Evolutionary conservation across 2,329 filamentous ascomycete genomes (phyloP).

Genomic region (Paramyrothecium roridum): DNA sequence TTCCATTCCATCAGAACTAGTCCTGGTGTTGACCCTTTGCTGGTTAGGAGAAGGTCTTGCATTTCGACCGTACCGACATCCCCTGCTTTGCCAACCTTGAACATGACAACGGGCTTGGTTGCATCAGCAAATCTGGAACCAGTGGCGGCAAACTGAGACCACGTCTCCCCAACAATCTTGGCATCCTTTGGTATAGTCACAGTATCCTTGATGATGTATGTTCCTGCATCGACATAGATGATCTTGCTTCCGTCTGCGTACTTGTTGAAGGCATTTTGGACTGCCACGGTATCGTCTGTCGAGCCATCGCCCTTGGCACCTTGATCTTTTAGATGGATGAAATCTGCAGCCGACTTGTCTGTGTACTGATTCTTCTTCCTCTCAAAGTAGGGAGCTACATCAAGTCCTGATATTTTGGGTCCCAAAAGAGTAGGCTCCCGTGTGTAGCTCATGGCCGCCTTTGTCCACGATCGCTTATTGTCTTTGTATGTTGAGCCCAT

Average conservation of each 20-base stretch:
- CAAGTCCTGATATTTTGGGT: not conserved
- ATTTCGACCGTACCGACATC: constrained; percentile 55
- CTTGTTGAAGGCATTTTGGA: not conserved
- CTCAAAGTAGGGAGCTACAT: not conserved
- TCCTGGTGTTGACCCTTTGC: constrained; percentile 49
- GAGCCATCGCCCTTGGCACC: constrained; percentile 3
- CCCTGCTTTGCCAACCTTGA: constrained; percentile 50
- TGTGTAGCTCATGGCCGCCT: not conserved
- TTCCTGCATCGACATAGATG: constrained; percentile 26
- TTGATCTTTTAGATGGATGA: constrained; percentile 1
- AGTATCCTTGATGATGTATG: constrained; percentile 40
- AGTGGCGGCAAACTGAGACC: constrained; percentile 41
- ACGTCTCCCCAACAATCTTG: constrained; percentile 42
- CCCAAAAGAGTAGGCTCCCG: not conserved
- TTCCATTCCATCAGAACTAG: constrained; percentile 62
- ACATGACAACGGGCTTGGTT: constrained; percentile 44
- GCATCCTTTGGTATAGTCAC: constrained; percentile 37
- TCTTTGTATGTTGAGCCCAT: not conserved
- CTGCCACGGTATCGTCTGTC: not conserved
- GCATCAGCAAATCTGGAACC: constrained; percentile 42
- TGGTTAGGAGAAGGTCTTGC: constrained; percentile 57
- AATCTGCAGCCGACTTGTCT: constrained; percentile 51
- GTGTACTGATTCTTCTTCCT: constrained; percentile 22
- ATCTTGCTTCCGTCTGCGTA: not conserved
- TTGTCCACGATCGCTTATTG: not conserved